Percentiles rank a stretch among this genome's conserved stretches.
Conservation (phyloP, 495 filamentous ascomycete genomes). For the Daldinia concentrica region DNA sequence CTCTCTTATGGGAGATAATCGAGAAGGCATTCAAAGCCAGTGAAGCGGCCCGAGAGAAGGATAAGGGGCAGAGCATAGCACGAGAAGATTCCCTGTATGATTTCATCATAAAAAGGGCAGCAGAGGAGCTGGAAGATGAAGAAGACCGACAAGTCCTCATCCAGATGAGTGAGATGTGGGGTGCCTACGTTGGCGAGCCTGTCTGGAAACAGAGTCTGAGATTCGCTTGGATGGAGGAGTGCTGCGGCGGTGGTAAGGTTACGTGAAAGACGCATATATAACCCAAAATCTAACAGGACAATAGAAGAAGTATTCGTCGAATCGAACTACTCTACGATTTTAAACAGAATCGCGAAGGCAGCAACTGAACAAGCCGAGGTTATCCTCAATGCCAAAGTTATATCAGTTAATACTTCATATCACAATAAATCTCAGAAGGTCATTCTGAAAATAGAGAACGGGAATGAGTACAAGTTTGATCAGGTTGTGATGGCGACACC, state of each 20-base stretch:
- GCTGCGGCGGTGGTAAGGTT: constrained; percentile 72
- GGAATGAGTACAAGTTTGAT: constrained; percentile 62
- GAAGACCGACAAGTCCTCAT: constrained; percentile 44
- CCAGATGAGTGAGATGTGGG: constrained; percentile 72
- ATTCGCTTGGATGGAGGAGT: constrained; percentile 79
- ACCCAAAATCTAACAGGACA: constrained; percentile 3
- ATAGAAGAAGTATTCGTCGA: constrained; percentile 75
- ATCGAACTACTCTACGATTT: constrained; percentile 71
- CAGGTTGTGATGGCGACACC: constrained; percentile 76
- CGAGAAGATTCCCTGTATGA: constrained; percentile 68
- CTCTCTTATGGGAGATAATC: constrained; percentile 73
- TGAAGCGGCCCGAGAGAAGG: constrained; percentile 55
- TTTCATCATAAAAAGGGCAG: constrained; percentile 64
- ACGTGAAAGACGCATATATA: neutral
- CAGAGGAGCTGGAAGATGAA: constrained; percentile 31
- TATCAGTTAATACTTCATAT: constrained; percentile 51
- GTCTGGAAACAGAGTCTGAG: constrained; percentile 74
- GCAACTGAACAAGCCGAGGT: constrained; percentile 64
- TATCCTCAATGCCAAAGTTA: constrained; percentile 61
- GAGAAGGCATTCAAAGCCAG: constrained; percentile 74
- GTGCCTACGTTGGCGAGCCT: constrained; percentile 73
- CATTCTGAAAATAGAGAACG: constrained; percentile 51
- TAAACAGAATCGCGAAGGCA: constrained; percentile 63
- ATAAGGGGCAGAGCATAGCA: constrained; percentile 60
- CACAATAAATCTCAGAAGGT: constrained; percentile 37